Percentiles rank a stretch among this genome's conserved stretches.
Conservation (phyloP, 1,139 yeast species). For the Geotrichum fermentans region DNA sequence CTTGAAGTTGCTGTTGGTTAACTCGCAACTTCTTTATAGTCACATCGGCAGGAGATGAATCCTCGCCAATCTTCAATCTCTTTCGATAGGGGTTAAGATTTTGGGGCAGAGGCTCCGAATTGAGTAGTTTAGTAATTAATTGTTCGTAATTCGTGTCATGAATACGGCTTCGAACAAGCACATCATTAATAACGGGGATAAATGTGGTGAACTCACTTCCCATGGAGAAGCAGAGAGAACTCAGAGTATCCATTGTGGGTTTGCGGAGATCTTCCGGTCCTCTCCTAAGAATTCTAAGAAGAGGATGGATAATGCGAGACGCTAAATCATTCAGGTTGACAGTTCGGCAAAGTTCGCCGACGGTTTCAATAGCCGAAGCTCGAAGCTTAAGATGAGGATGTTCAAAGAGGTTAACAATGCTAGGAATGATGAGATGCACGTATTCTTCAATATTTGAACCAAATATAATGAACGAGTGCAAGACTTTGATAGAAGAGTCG, state of each 20-base stretch:
- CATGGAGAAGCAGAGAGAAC: constrained; percentile 72
- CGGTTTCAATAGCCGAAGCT: constrained; percentile 73
- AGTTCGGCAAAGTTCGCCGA: constrained; percentile 73
- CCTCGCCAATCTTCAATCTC: constrained; percentile 47
- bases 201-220: constrained; percentile 83
- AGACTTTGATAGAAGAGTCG: constrained; percentile 66
- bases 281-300: constrained; percentile 58
- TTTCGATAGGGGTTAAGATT: constrained; percentile 53
- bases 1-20: constrained; percentile 67
- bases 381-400: constrained; percentile 54
- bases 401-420: constrained; percentile 65
- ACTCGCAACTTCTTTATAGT: constrained; percentile 74
- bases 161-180: constrained; percentile 57
- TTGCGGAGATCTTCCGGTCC: constrained; percentile 58
- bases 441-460: constrained; percentile 87
- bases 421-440: constrained; percentile 78
- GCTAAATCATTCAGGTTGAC: constrained; percentile 84
- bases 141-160: constrained; percentile 77
- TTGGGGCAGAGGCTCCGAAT: constrained; percentile 87
- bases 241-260: constrained; percentile 72
- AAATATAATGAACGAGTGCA: constrained; percentile 82
- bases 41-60: constrained; percentile 62
- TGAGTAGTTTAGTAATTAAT: constrained; percentile 67
- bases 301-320: constrained; percentile 82
- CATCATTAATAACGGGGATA: constrained; percentile 77